Evolutionary conservation across 2,329 filamentous ascomycete species (phyloP), one percentile per base, ranked within the genome.

Genomic region (Aureobasidium vineae): DNA sequence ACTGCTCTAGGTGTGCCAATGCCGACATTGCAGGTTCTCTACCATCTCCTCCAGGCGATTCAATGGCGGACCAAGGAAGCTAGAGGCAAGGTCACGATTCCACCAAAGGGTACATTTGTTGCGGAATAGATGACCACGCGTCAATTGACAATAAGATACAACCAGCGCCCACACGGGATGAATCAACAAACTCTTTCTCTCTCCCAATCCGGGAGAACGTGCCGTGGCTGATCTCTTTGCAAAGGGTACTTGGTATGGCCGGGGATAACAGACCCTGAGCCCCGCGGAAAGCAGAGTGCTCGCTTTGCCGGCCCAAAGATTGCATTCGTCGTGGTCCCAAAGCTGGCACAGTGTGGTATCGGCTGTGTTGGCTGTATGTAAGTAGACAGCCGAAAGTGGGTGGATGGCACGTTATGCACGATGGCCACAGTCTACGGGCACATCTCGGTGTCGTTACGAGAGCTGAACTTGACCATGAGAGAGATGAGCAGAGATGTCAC

Each of bases 1-100:
- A 79, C 79, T 69, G 72, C 72, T 38, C 73, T 76, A 0, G 83
- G 83, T 1, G 82, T 86, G 1, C 67, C 75, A 1, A 82, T 81
- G 75, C 83, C 84, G 0, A 83, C 79, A 19, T 72, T 86, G 38
- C 74, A 76, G 65, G 77, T 80, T 7, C 69, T 86, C 1, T 85
- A 85, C 70, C 76, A 77, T 2, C 71, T 85, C 36, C 75, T 82
- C 11, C 79, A 79, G 70, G 79, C 77, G 0, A 73, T 85, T 36
- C 84, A 86, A 72, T 79, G 80, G 66, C 38, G 50, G 8, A 64
- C 31, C 21, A 67, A 67, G 23, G 66, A 67, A 26, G 66, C 36
- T 11, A 67, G 40, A 31, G 66, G 66, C n/a, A 38, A 26, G 23
- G 52, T 67, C 3, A 63, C 52, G 23, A 64, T 67, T 21, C 66